phyloP scores from a whole-genome alignment of 108 stramenopile genomes.

The Cylindrotheca fusiformis region DNA sequence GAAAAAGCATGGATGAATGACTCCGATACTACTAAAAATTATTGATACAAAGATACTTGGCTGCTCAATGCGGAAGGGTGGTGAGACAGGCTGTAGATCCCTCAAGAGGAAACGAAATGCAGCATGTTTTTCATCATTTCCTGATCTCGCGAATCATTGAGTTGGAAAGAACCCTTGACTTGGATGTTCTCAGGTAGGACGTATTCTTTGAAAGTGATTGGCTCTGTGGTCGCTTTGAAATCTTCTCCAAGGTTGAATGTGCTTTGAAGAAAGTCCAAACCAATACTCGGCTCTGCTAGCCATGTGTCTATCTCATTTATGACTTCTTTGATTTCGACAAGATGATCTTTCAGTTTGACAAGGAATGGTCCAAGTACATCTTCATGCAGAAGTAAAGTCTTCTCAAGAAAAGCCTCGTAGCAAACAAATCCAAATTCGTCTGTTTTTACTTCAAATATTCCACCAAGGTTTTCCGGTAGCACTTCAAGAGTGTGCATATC shows the following conservation, averaged over 20 bases:
- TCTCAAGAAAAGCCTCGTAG: slow-evolving; percentile 11
- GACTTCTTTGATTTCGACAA: slow-evolving; percentile 2
- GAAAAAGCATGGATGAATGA: too few species aligned
- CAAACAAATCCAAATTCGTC: not conserved
- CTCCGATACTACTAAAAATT: too few species aligned
- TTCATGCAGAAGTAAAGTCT: slow-evolving; percentile 2
- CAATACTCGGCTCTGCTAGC: not conserved
- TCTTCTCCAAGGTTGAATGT: not conserved
- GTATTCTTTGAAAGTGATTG: not conserved
- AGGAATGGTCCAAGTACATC: slow-evolving; percentile 10
- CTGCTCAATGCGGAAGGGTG: too few species aligned
- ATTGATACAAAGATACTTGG: too few species aligned
- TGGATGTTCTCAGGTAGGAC: not conserved
- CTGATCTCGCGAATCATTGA: not conserved
- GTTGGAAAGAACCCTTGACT: not conserved
- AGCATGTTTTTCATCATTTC: not conserved
- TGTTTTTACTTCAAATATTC: not conserved
- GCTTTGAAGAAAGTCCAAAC: not conserved
- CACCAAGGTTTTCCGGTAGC: not conserved
- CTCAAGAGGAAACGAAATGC: not conserved
- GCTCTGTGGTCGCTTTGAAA: not conserved
- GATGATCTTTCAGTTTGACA: slow-evolving; percentile 25
- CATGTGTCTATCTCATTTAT: slow-evolving; percentile 3
- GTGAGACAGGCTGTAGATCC: too few species aligned
- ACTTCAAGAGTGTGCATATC: not conserved